Conservation (phyloP, 1,139 yeast genomes). For the Sugiyamaella novakii region DNA sequence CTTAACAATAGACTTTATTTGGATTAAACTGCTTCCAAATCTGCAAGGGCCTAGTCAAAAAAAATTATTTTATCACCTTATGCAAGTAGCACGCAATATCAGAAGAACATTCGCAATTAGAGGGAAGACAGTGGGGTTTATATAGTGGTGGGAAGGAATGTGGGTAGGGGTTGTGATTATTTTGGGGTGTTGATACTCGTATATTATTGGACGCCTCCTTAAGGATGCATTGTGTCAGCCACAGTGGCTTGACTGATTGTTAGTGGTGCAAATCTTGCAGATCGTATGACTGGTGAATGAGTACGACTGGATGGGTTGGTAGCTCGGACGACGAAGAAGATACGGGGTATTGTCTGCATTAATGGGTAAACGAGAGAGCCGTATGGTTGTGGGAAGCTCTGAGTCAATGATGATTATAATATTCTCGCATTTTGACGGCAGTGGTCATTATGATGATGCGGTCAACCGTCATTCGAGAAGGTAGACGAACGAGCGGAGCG, state of each 20-base stretch:
- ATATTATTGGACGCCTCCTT: slow-evolving; percentile 8
- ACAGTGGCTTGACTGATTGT: background rate
- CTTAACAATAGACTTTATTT: slow-evolving; percentile 7
- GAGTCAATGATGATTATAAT: too few relatives aligned
- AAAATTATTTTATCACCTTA: background rate
- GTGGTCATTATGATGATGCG: background rate
- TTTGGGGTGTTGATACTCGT: background rate
- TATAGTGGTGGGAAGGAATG: background rate
- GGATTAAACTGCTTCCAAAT: slow-evolving; percentile 4
- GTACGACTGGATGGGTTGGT: background rate
- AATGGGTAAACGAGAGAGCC: too few relatives aligned
- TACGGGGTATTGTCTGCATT: too few relatives aligned
- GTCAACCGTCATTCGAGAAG: background rate
- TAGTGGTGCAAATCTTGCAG: background rate
- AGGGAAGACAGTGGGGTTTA: slow-evolving; percentile 2
- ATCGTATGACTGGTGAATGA: background rate
- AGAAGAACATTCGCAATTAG: slow-evolving; percentile 6
- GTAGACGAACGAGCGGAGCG: background rate
- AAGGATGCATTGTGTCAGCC: too few relatives aligned
- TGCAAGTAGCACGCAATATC: slow-evolving; percentile 20
- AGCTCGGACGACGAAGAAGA: background rate
- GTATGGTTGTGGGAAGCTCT: too few relatives aligned
- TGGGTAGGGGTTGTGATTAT: background rate
- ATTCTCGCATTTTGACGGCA: background rate
- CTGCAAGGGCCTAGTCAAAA: slow-evolving; percentile 16